A percentile compares a stretch with the other conserved stretches of the same genome.
These are phyloP conservation scores for Candida ascalaphidarum DNA, from an alignment of 805 yeast species.

Conservation along the genomic window DNA sequence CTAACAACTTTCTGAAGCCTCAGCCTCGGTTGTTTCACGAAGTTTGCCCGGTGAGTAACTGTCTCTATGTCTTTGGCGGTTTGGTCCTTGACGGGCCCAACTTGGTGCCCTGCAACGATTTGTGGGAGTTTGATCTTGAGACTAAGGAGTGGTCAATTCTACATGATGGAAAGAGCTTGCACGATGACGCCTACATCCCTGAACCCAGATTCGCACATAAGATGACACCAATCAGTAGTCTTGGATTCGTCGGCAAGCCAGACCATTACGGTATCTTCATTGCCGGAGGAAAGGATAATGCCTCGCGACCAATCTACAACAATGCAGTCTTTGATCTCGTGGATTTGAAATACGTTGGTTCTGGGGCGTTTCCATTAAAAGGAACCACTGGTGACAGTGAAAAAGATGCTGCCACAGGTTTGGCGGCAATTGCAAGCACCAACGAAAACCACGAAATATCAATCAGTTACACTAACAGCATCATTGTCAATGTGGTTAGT, in stretches of 20 bases:
- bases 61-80: conserved; percentile 61
- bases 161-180: conserved; percentile 25
- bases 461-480: conserved; percentile 24
- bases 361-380: conserved; percentile 10
- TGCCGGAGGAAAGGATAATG: conserved; percentile 43
- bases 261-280: conserved; percentile 42
- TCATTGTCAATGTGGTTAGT: conserved; percentile 8
- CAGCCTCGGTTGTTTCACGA: conserved; percentile 53
- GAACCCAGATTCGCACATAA: conserved; percentile 46
- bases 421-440: conserved; percentile 6
- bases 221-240: conserved; percentile 31
- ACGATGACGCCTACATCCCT: conserved; percentile 13
- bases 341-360: conserved; percentile 22
- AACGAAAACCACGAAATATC: conserved; percentile 12
- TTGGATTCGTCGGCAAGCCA: conserved; percentile 25
- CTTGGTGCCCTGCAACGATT: conserved; percentile 46
- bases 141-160: conserved; percentile 47
- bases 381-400: conserved; percentile 5
- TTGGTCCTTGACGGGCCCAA: conserved; percentile 27
- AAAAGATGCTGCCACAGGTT: conserved; percentile 6
- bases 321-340: conserved; percentile 39
- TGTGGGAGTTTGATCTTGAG: conserved; percentile 58
- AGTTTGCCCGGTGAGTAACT: conserved; percentile 39
- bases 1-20: conserved; percentile 18
- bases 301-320: conserved; percentile 21